Base-by-base conservation (phyloP, 1,284 basidiomycete genomes). In the Ganoderma sinense region DNA sequence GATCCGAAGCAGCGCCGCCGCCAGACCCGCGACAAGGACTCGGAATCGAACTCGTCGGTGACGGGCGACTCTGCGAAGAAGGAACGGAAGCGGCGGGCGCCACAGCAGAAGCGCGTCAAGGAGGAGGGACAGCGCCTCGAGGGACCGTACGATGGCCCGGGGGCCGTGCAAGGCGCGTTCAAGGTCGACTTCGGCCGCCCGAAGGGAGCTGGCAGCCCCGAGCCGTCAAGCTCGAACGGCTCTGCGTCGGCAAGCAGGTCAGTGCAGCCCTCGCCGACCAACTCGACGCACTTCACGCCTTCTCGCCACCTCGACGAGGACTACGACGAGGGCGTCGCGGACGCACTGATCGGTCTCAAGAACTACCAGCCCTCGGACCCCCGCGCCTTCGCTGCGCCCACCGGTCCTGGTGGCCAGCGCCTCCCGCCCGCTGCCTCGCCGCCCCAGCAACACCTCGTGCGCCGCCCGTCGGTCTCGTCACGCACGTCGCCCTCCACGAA, bases 281-380 rank as follows among this genome's bases (percentile, higher is more conserved):
- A 84, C 68, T 86, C 84, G 18, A 85, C 85, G 0, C 85, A 89
- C 26, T 83, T 86, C 10, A 86, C 87, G 23, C 91, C 91, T 8
- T 83, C 87, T 18, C 84, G 94, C 18, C 82, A 87, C 1, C 86
- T 95, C 20, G 94, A 95, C 74, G 94, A 96, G 72, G 91, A 96
- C 75, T 95, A 95, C 71, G 94, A 95, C 71, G 93, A 93, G 76
- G 90, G 89, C 66, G 90, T 91, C 45, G 90, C 90, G 4, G 92
- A 92, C 73, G 86, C 91, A 0, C 81, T 95, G 48, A 91, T 95
- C 77, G 87, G 84, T 14, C 83, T 92, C 26, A 82, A 87, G 51
- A 78, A 82, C 73, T 83, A 81, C 72, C 74, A 81, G 36, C 72
- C 77, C 4, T 67, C 71, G 14, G 76, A 78, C 45, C 73, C 76